These are phyloP conservation scores for Thalassiosira mediterranea DNA, from an alignment of 352 stramenopile genomes.

Conservation along the genomic window DNA sequence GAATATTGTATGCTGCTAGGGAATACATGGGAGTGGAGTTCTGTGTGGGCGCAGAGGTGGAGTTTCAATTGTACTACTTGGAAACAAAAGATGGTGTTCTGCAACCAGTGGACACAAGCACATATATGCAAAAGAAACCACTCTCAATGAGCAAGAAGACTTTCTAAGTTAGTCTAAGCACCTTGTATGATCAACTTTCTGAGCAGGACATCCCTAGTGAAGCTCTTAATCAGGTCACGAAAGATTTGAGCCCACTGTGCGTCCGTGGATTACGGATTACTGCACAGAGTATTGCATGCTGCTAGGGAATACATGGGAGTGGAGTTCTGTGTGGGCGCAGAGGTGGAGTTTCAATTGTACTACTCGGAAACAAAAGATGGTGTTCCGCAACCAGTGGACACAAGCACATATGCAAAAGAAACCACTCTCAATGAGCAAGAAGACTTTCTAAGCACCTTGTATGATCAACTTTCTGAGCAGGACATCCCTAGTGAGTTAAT, in stretches of 20 bases:
- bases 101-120: slow-evolving; percentile 60
- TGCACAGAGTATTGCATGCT: slow-evolving; percentile 58
- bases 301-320: slow-evolving; percentile 52
- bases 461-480: slow-evolving; percentile 63
- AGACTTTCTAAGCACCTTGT: slow-evolving; percentile 69
- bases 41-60: slow-evolving; percentile 73
- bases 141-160: slow-evolving; percentile 77
- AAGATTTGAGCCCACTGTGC: slow-evolving; percentile 62
- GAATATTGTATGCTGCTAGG: slow-evolving; percentile 53
- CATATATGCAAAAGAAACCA: slow-evolving; percentile 65
- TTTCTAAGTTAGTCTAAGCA: slow-evolving; percentile 67
- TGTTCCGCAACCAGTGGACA: slow-evolving; percentile 52
- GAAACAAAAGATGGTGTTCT: slow-evolving; percentile 29
- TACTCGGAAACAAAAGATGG: slow-evolving; percentile 30
- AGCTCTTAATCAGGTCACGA: slow-evolving; percentile 56
- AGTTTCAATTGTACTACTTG: slow-evolving; percentile 65
- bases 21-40: slow-evolving; percentile 60
- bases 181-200: slow-evolving; percentile 68
- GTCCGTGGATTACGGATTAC: slow-evolving; percentile 62
- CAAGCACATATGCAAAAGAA: slow-evolving; percentile 64
- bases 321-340: slow-evolving; percentile 70
- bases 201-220: slow-evolving; percentile 71
- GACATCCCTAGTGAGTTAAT: slow-evolving; percentile 71
- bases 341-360: slow-evolving; percentile 78
- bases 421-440: slow-evolving; percentile 76